These are phyloP conservation scores for Cyberlindnera mrakii DNA, from an alignment of 805 yeast genomes.

Conservation along the genomic window DNA sequence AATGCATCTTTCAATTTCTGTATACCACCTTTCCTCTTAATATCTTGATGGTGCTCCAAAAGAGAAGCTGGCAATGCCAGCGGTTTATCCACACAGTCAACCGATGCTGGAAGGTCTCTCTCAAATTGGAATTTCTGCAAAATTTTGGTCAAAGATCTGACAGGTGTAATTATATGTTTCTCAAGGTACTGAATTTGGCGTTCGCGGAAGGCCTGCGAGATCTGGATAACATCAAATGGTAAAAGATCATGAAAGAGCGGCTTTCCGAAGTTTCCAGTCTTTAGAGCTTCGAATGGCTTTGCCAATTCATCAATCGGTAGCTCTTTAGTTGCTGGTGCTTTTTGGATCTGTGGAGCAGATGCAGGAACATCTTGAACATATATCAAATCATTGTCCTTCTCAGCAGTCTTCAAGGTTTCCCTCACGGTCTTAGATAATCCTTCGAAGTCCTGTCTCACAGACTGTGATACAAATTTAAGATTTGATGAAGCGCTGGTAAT, in stretches of 20 bases:
- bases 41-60: constrained; percentile 47
- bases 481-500: constrained; percentile 32
- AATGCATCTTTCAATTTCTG: constrained; percentile 34
- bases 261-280: constrained; percentile 17
- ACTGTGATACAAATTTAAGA: constrained; percentile 34
- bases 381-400: constrained; percentile 76
- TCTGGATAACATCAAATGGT: constrained; percentile 62
- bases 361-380: constrained; percentile 63
- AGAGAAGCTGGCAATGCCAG: constrained; percentile 53
- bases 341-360: constrained; percentile 36
- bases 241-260: constrained; percentile 53
- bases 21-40: constrained; percentile 49
- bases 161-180: constrained; percentile 40
- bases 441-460: constrained; percentile 45
- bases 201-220: constrained; percentile 62
- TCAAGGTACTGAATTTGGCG: constrained; percentile 50
- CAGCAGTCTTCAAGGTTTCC: constrained; percentile 46
- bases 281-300: constrained; percentile 24
- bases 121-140: constrained; percentile 40
- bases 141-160: constrained; percentile 39
- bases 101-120: constrained; percentile 50
- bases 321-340: constrained; percentile 53
- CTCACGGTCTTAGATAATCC: constrained; percentile 43
- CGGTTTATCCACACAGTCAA: constrained; percentile 54
- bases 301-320: constrained; percentile 32